Percentiles rank a stretch among this genome's conserved stretches.
These are phyloP conservation scores for Globisporangium echinulatum DNA, from an alignment of 352 stramenopile genomes.

Conservation along the genomic window DNA sequence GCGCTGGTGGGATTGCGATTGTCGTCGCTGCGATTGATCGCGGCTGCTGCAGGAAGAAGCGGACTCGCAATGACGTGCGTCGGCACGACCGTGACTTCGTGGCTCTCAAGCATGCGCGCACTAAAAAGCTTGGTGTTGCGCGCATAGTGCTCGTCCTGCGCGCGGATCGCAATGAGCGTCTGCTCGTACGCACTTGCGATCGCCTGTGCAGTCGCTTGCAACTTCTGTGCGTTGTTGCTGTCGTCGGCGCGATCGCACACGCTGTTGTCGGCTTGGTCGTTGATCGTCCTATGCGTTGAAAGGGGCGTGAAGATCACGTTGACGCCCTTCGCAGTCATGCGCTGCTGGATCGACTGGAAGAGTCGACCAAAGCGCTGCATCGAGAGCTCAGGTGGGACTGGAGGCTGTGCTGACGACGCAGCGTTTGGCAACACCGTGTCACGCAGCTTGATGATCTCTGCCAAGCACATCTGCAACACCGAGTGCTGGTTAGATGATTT, in stretches of 20 bases:
- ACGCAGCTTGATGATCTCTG: slow-evolving; percentile 19
- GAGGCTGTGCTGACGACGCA: background rate
- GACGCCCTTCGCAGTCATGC: slow-evolving; percentile 13
- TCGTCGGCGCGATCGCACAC: background rate
- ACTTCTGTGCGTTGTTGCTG: background rate
- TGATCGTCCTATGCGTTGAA: background rate
- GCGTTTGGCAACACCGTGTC: background rate
- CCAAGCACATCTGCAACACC: slow-evolving; percentile 23
- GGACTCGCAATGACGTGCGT: background rate
- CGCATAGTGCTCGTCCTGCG: slow-evolving; percentile 65
- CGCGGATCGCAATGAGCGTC: slow-evolving; percentile 28
- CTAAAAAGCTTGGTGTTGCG: slow-evolving; percentile 57
- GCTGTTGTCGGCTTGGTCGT: background rate
- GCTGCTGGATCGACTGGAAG: slow-evolving; percentile 24
- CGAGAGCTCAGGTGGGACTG: slow-evolving; percentile 16
- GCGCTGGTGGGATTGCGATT: too few relatives aligned
- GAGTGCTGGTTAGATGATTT: background rate
- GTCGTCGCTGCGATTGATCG: background rate
- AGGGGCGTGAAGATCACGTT: slow-evolving; percentile 22
- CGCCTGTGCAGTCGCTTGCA: background rate
- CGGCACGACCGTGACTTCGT: slow-evolving; percentile 47
- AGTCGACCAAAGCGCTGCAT: slow-evolving; percentile 21
- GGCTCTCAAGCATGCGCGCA: slow-evolving; percentile 52
- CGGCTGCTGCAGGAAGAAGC: background rate
- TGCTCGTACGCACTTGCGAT: slow-evolving; percentile 18